These are phyloP conservation scores for Filobasidium uniguttulatum DNA, from an alignment of 1,284 basidiomycete species.

Conservation along the genomic window DNA sequence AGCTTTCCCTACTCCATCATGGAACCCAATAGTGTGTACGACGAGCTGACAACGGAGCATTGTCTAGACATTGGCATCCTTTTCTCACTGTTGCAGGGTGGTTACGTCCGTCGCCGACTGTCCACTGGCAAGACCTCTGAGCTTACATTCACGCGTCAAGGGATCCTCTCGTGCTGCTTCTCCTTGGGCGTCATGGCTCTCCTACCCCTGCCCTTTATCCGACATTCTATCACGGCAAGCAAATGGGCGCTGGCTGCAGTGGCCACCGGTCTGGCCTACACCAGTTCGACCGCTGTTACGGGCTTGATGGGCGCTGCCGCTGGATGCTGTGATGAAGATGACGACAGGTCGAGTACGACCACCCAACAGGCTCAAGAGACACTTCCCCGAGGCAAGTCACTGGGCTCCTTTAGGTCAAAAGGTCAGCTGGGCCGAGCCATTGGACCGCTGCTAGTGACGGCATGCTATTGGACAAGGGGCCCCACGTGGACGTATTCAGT, in stretches of 20 bases:
- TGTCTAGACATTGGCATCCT: conserved; percentile 56
- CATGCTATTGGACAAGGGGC: conserved; percentile 48
- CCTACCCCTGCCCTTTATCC: conserved; percentile 47
- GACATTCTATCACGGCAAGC: conserved; percentile 22
- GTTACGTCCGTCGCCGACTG: conserved; percentile 55
- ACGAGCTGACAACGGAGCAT: neutral
- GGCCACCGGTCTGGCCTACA: conserved; percentile 70
- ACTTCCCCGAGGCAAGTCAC: conserved; percentile 47
- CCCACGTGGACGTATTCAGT: conserved; percentile 60
- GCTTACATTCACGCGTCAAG: conserved; percentile 59
- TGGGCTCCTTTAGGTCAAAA: conserved; percentile 65
- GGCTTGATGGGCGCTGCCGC: conserved; percentile 73
- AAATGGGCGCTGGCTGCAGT: conserved; percentile 50
- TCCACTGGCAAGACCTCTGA: conserved; percentile 57
- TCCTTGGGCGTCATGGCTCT: conserved; percentile 55
- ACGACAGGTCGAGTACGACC: conserved; percentile 37
- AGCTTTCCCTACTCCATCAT: conserved; percentile 6
- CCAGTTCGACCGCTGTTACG: conserved; percentile 81
- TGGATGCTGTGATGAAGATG: conserved; percentile 58
- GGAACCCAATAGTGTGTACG: neutral
- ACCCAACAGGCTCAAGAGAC: conserved; percentile 40
- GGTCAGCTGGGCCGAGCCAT: conserved; percentile 81
- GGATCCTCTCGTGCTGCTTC: conserved; percentile 54
- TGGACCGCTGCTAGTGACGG: conserved; percentile 65
- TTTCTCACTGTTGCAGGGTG: conserved; percentile 73